Evolutionary conservation across 2,329 filamentous ascomycete species (phyloP), one percentile per base, ranked within the genome.

Genomic region (Elsinoe perseae): DNA sequence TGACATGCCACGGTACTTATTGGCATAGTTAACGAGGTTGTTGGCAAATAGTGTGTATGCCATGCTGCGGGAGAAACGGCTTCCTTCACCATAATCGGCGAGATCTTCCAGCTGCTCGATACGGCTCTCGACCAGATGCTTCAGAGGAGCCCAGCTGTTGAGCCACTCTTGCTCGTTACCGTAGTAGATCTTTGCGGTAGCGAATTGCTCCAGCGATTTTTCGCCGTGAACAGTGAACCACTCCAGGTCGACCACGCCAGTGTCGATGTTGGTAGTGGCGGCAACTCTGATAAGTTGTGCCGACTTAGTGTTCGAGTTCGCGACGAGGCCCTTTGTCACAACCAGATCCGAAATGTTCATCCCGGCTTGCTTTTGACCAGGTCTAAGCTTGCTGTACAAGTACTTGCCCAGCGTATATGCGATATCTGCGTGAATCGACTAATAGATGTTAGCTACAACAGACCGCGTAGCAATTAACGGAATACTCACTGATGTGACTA

Each of bases 341-440:
- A 65, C 65, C 44, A 78, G 61, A 46, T 75, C 63, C 16, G 64
- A 50, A 6, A 77, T 66, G 57, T 75, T 68, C 46, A 77, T 69
- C 27, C 18, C 12, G 6, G 16, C 16, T 4, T 32, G 6, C 16
- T 34, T 12, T 8, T 52, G 8, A 28, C 16, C 12, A 10, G 48
- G 28, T 12, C 48, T 16, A 18, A 34, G 30, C 16, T 7, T 12
- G 25, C 16, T 12, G 14, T 18, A n/a, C 1, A 69, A 42, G 58
- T 71, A 68, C 14, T 59, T 53, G 1, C 65, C 70, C 3, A 69
- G 56, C 0, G 64, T 67, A 6, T 68, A 55, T 2, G 68, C 68
- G 18, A 70, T 67, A 36, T 71, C 69, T 1, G 67, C 65, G 36
- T 69, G 69, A 0, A 70, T 44, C 20, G 61, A 64, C 54, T 40